Percentiles rank a stretch among this genome's conserved stretches.
These are phyloP conservation scores for Lumnitzera racemosa DNA, from an alignment of 345 rosid genomes.

Conservation along the genomic window DNA sequence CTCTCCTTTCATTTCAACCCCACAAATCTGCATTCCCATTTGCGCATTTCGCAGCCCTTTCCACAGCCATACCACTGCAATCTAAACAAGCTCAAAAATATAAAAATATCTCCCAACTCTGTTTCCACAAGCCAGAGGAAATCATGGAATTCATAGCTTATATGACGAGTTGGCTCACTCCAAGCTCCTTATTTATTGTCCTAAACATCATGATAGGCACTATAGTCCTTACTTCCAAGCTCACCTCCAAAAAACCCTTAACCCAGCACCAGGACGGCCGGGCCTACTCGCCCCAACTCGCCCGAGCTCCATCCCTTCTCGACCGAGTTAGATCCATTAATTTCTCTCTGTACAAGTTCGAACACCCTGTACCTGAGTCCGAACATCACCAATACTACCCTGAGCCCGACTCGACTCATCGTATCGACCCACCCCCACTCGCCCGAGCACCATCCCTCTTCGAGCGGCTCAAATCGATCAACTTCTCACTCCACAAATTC, in stretches of 20 bases:
- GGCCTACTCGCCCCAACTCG: constrained; percentile 8
- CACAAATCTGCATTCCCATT: no score
- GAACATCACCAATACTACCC: constrained; percentile 7
- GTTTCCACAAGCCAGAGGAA: neutral
- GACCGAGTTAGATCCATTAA: constrained; percentile 52
- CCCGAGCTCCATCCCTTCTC: constrained; percentile 40
- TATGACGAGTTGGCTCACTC: constrained; percentile 38
- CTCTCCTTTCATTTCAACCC: no score
- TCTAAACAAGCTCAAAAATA: neutral
- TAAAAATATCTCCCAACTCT: neutral
- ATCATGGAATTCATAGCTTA: constrained; percentile 10
- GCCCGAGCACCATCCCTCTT: constrained; percentile 42
- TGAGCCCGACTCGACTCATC: constrained; percentile 4
- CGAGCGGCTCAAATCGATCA: constrained; percentile 48
- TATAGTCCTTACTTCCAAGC: constrained; percentile 37
- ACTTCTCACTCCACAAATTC: constrained; percentile 30
- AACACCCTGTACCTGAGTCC: constrained; percentile 8
- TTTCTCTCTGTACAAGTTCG: constrained; percentile 22
- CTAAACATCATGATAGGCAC: constrained; percentile 61
- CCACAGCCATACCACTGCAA: no score
- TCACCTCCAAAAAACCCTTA: constrained; percentile 15
- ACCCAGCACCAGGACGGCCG: constrained; percentile 11
- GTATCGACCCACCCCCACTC: constrained; percentile 9
- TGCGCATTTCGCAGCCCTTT: no score
- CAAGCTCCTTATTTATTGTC: constrained; percentile 51